phyloP scores from a whole-genome alignment of 202 grass and related monocot genomes.

The Brachypodium distachyon region DNA sequence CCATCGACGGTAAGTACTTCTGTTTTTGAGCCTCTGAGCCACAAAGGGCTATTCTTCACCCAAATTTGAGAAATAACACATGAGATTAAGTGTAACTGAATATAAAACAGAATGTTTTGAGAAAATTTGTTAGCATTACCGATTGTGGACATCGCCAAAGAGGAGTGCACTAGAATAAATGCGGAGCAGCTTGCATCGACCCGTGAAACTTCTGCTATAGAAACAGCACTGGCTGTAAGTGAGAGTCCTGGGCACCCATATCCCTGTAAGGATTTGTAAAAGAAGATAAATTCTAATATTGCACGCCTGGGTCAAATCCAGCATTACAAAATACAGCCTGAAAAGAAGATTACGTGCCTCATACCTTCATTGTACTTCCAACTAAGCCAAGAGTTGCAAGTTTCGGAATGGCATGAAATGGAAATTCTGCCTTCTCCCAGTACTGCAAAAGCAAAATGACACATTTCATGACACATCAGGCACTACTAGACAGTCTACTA shows the following conservation, averaged over 20 bases:
- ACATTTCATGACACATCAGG: background rate
- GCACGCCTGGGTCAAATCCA: background rate
- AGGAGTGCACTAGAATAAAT: slow-evolving; percentile 91
- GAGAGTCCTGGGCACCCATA: slow-evolving; percentile 87
- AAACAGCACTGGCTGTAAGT: slow-evolving; percentile 57
- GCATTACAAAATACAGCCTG: background rate
- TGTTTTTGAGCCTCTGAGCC: slow-evolving; percentile 87
- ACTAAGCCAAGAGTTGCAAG: slow-evolving; percentile 55
- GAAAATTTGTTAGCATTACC: slow-evolving; percentile 37
- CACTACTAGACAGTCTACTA: too few species aligned
- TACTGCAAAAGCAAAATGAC: slow-evolving; percentile 38
- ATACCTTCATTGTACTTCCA: slow-evolving; percentile 73
- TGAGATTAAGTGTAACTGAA: background rate
- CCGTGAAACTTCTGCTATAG: slow-evolving; percentile 64
- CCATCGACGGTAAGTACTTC: slow-evolving; percentile 80
- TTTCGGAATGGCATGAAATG: slow-evolving; percentile 72
- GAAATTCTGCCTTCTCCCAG: slow-evolving; percentile 96
- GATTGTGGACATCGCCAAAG: slow-evolving; percentile 80
- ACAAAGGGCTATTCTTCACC: slow-evolving; percentile 56
- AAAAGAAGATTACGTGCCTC: background rate
- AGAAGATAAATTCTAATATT: background rate
- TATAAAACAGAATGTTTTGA: background rate
- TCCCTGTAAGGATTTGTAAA: slow-evolving; percentile 36
- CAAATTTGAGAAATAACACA: background rate
- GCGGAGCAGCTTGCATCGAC: slow-evolving; percentile 86